Evolutionary conservation across 2,329 filamentous ascomycete species (phyloP).

Genomic region (Zymoseptoria passerinii): DNA sequence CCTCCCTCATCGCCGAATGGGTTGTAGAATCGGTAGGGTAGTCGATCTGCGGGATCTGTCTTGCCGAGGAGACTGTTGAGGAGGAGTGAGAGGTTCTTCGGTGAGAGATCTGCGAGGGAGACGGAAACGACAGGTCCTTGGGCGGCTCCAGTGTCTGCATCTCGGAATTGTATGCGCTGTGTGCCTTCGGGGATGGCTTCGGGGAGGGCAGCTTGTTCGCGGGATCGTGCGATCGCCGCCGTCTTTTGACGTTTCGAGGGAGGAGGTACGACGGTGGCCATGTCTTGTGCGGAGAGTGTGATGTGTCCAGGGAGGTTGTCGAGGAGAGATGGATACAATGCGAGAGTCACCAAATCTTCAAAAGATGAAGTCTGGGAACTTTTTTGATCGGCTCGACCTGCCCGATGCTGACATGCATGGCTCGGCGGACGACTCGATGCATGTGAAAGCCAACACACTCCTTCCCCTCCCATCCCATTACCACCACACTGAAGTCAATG

Average conservation of each 20-base stretch:
- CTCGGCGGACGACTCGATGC: neutral
- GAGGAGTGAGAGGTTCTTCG: conserved; percentile 81
- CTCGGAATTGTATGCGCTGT: conserved; percentile 66
- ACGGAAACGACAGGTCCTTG: conserved; percentile 67
- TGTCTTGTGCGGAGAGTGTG: conserved; percentile 33
- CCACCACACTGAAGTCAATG: neutral
- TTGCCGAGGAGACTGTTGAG: conserved; percentile 72
- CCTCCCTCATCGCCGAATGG: conserved; percentile 38
- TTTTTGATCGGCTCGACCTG: neutral
- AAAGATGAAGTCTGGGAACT: neutral
- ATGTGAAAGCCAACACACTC: neutral
- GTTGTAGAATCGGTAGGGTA: conserved; percentile 58
- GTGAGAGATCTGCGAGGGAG: conserved; percentile 72
- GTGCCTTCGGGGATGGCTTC: conserved; percentile 58
- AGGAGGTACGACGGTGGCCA: conserved; percentile 77
- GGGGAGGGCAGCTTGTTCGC: conserved; percentile 65
- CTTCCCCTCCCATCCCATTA: neutral
- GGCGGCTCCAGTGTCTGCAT: conserved; percentile 61
- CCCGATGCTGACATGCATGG: neutral
- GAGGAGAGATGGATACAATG: neutral
- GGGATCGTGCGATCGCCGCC: conserved; percentile 61
- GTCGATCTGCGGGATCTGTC: conserved; percentile 51
- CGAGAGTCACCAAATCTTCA: neutral
- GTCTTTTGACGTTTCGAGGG: conserved; percentile 81
- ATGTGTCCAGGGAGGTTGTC: neutral